phyloP scores from a whole-genome alignment of 2,329 filamentous ascomycete genomes.

The Penicillium sp. region DNA sequence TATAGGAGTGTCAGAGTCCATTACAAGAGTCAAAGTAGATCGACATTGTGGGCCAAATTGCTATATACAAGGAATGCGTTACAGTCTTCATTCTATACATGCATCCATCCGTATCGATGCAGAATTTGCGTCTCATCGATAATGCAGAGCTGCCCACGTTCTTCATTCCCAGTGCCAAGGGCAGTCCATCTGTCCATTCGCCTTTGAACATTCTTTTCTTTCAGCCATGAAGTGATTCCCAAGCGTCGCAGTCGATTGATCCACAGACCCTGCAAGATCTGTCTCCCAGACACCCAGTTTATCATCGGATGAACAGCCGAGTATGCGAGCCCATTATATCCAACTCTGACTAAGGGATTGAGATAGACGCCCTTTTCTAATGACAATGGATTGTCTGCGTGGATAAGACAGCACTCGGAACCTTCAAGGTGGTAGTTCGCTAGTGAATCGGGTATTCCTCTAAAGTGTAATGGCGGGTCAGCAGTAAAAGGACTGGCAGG shows the following conservation, averaged over 20 bases:
- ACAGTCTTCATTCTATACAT: constrained; percentile 8
- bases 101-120: constrained; percentile 21
- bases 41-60: neutral
- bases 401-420: constrained; percentile 71
- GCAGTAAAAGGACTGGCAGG: constrained; percentile 22
- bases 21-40: too few species aligned
- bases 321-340: constrained; percentile 34
- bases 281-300: constrained; percentile 50
- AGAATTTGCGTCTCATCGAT: constrained; percentile 28
- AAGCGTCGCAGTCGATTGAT: constrained; percentile 55
- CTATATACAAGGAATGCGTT: neutral
- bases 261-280: constrained; percentile 59
- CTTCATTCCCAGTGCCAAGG: constrained; percentile 9
- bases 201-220: constrained; percentile 29
- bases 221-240: constrained; percentile 35
- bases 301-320: constrained; percentile 21
- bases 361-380: constrained; percentile 35
- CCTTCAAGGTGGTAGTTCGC: constrained; percentile 59
- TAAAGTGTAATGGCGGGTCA: constrained; percentile 55
- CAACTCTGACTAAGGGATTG: constrained; percentile 43
- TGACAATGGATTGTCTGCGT: constrained; percentile 40
- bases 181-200: constrained; percentile 40
- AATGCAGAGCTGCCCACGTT: constrained; percentile 19
- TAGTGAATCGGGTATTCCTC: constrained; percentile 63
- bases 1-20: too few species aligned